phyloP scores from a whole-genome alignment of 345 rosid species.

The thale cress (Arabidopsis thaliana) region DNA sequence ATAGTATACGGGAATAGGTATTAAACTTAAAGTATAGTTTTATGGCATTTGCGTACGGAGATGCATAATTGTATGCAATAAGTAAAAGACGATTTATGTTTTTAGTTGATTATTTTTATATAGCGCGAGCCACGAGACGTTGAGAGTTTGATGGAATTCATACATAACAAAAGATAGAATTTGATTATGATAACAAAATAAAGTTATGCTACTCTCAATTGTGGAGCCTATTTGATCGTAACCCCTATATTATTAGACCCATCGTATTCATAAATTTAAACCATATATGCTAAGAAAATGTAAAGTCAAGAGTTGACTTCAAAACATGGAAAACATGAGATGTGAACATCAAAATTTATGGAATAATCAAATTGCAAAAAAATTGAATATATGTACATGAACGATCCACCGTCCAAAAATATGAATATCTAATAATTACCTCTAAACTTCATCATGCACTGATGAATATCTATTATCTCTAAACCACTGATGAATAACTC shows the following conservation, averaged over 20 bases:
- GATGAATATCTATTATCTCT: background rate
- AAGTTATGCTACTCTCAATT: background rate
- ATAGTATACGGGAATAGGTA: background rate
- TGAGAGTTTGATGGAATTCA: background rate
- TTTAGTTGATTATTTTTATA: background rate
- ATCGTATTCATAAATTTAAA: background rate
- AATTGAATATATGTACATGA: background rate
- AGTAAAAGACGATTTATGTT: background rate
- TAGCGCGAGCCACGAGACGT: background rate
- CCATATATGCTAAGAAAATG: background rate
- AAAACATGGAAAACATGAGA: background rate
- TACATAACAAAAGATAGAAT: background rate
- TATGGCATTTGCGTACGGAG: conserved; percentile 15
- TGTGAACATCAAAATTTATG: background rate
- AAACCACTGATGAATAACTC: background rate
- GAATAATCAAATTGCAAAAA: background rate
- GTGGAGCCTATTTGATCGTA: background rate
- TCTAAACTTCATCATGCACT: background rate
- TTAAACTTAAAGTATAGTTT: background rate
- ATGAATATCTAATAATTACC: background rate
- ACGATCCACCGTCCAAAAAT: background rate
- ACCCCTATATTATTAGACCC: background rate
- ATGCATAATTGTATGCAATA: background rate
- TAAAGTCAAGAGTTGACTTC: conserved; percentile 27
- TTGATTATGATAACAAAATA: background rate